Evolutionary conservation across 371 early-diverging fungal species (phyloP).

Genomic region (Mortierella sp.): DNA sequence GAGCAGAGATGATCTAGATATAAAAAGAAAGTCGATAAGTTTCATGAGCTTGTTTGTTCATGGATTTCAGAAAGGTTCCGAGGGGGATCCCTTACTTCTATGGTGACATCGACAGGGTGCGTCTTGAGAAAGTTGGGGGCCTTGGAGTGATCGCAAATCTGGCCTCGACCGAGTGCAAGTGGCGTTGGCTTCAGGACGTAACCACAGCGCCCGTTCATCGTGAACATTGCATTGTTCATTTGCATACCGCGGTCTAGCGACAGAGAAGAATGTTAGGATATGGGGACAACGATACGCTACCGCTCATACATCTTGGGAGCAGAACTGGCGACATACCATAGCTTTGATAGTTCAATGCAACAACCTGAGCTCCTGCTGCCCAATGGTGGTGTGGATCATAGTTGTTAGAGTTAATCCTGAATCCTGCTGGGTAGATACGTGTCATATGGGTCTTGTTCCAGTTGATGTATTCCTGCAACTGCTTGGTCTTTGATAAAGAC

Average conservation of each 20-base stretch:
- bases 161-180: conserved; percentile 46
- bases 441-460: conserved; percentile 66
- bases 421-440: conserved; percentile 79
- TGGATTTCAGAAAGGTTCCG: too few species aligned
- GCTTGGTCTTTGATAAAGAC: conserved; percentile 47
- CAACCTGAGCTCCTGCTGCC: conserved; percentile 82
- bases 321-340: conserved; percentile 53
- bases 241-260: conserved; percentile 72
- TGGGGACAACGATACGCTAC: neutral
- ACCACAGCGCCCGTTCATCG: conserved; percentile 70
- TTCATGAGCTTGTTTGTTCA: too few species aligned
- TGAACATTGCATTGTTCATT: conserved; percentile 81
- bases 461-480: conserved; percentile 57
- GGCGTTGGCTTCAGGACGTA: conserved; percentile 79
- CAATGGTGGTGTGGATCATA: conserved; percentile 82
- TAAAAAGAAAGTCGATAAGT: neutral
- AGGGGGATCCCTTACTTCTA: conserved; percentile 46
- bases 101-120: conserved; percentile 29
- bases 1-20: conserved; percentile 65
- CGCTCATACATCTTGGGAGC: too few species aligned
- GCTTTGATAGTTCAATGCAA: conserved; percentile 87
- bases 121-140: conserved; percentile 33
- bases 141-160: conserved; percentile 41
- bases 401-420: conserved; percentile 79
- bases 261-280: neutral